Evolutionary conservation across 257 asterid genomes (phyloP).

Genomic region (Dorcoceras hygrometricum): DNA sequence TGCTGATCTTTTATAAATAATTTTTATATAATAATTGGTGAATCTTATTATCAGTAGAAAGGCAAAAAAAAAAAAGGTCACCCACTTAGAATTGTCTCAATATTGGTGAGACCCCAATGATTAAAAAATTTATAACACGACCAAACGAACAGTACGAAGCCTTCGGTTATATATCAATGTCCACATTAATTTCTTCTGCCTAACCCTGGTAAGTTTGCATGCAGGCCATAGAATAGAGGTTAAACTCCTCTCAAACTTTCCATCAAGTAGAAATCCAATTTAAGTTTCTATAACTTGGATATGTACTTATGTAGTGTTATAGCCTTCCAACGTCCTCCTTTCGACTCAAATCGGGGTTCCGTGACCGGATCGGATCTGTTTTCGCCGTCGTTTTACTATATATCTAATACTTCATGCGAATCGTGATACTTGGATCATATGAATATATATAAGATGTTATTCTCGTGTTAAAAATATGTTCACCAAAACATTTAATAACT

Average conservation of each 20-base stretch:
- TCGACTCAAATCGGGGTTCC: too few species aligned
- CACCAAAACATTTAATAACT: background rate
- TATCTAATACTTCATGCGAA: too few species aligned
- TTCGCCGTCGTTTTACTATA: too few species aligned
- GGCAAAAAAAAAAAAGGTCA: constrained; percentile 23
- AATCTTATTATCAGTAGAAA: constrained; percentile 9
- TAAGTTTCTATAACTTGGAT: too few species aligned
- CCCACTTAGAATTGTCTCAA: constrained; percentile 35
- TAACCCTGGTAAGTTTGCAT: constrained; percentile 18
- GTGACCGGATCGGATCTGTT: too few species aligned
- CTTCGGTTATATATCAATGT: constrained; percentile 15
- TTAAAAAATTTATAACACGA: background rate
- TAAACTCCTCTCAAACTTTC: background rate
- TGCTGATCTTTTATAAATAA: background rate
- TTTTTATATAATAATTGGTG: constrained; percentile 10
- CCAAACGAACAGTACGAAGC: constrained; percentile 26
- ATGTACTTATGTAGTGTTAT: too few species aligned
- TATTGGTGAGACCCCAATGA: constrained; percentile 29
- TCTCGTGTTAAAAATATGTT: background rate
- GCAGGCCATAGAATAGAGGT: background rate
- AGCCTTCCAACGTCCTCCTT: too few species aligned
- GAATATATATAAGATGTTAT: background rate
- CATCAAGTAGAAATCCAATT: too few species aligned
- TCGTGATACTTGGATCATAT: too few species aligned
- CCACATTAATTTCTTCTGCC: constrained; percentile 23